These are phyloP conservation scores for Fagus sylvatica DNA, from an alignment of 306 rosid genomes.

Conservation along the genomic window DNA sequence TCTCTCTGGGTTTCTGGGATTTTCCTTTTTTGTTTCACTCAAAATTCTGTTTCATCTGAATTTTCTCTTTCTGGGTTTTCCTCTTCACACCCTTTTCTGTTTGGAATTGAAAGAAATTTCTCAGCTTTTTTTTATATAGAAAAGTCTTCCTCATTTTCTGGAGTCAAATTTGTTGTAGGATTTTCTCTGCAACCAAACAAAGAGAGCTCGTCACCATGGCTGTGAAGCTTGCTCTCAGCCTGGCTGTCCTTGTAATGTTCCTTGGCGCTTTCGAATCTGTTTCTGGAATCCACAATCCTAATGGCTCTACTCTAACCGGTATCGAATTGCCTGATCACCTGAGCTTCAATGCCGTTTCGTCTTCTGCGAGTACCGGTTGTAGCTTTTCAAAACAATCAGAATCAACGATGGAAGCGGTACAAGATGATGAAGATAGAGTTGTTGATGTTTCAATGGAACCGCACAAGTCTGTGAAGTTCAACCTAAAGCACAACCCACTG, in stretches of 20 bases:
- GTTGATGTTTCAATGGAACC: background rate
- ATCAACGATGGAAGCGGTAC: constrained; percentile 11
- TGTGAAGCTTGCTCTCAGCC: constrained; percentile 29
- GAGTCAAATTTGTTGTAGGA: constrained; percentile 37
- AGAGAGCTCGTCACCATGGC: constrained; percentile 37
- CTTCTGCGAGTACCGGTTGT: constrained; percentile 59
- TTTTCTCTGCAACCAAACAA: constrained; percentile 37
- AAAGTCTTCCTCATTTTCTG: background rate
- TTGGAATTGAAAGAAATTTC: background rate
- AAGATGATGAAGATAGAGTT: constrained; percentile 7
- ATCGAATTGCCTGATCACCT: constrained; percentile 68
- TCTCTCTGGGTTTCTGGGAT: constrained; percentile 20
- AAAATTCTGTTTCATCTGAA: background rate
- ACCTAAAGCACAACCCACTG: constrained; percentile 50
- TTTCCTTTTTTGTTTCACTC: background rate
- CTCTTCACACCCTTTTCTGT: background rate
- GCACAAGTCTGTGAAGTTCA: constrained; percentile 58
- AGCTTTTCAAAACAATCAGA: constrained; percentile 22
- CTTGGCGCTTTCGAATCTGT: constrained; percentile 30
- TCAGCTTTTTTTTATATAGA: background rate
- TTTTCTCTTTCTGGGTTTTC: constrained; percentile 21
- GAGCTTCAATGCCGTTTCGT: constrained; percentile 57
- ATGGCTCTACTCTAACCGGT: constrained; percentile 67
- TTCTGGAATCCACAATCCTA: constrained; percentile 36
- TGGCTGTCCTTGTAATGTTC: constrained; percentile 38